Conservation (phyloP, 140 eudicot genomes). For the Ambrosia hybrid region DNA sequence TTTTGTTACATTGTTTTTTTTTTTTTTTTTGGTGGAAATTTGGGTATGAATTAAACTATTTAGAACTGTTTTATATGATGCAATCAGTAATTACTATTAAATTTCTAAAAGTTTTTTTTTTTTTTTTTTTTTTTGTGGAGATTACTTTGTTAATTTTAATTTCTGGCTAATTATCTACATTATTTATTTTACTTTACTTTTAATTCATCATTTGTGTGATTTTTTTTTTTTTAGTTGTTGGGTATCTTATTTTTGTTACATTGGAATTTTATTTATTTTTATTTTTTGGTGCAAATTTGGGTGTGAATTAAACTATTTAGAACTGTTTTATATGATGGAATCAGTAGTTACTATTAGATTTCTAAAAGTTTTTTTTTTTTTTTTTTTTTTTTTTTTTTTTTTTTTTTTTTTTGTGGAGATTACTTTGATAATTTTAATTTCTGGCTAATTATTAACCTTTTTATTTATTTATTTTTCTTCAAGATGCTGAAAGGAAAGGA, state of each 20-base stretch:
- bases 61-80: neutral
- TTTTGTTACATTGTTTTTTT: conserved; percentile 1
- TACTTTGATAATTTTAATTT: neutral
- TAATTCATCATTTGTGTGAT: too few relatives aligned
- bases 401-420: too few relatives aligned
- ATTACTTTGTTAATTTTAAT: neutral
- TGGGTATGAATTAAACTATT: conserved; percentile 8
- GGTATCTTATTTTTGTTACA: too few relatives aligned
- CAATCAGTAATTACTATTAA: neutral
- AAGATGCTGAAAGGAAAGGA: conserved; percentile 16
- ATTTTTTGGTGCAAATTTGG: neutral
- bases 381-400: too few relatives aligned
- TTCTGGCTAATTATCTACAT: neutral
- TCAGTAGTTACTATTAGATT: neutral
- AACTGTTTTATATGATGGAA: neutral
- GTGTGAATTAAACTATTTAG: conserved; percentile 1
- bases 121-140: too few relatives aligned
- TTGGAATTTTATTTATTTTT: neutral
- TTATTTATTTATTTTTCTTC: neutral
- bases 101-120: conserved; percentile 14
- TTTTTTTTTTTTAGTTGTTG: too few relatives aligned
- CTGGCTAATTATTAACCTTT: neutral
- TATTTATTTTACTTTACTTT: too few relatives aligned
- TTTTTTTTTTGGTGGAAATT: neutral
- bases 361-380: conserved; percentile 21